phyloP scores from a whole-genome alignment of 331 rosid species.

The Phaseolus coccineus region DNA sequence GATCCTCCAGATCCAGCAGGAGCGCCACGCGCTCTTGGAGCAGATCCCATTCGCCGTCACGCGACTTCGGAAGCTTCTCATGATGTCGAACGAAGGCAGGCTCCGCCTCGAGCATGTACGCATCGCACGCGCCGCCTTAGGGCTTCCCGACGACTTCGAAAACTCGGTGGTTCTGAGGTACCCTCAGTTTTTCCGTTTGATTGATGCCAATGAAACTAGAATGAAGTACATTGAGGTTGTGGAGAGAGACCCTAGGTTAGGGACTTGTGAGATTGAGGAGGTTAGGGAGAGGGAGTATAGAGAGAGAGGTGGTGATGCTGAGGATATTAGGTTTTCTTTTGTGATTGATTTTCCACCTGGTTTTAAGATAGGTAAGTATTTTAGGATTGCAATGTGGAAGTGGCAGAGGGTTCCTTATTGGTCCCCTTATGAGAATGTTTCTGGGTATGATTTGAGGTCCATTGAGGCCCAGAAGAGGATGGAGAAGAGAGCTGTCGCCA shows the following conservation, averaged over 20 bases:
- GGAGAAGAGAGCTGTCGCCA: constrained; percentile 86
- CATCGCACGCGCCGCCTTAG: constrained; percentile 71
- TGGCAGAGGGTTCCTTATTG: constrained; percentile 92
- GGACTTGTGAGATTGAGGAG: constrained; percentile 70
- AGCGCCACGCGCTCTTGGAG: constrained; percentile 57
- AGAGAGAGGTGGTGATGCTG: constrained; percentile 74
- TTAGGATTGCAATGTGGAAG: constrained; percentile 82
- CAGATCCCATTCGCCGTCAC: constrained; percentile 72
- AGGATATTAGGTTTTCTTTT: constrained; percentile 78
- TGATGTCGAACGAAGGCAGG: constrained; percentile 75
- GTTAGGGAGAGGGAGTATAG: constrained; percentile 80
- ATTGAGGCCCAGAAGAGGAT: constrained; percentile 84
- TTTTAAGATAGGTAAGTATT: constrained; percentile 85
- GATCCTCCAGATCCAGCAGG: constrained; percentile 74
- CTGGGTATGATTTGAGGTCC: constrained; percentile 83
- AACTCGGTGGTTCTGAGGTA: constrained; percentile 68
- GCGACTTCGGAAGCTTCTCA: constrained; percentile 72
- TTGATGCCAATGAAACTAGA: constrained; percentile 82
- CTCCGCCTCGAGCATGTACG: constrained; percentile 86
- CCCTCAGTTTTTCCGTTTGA: constrained; percentile 69
- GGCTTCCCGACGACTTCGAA: constrained; percentile 84
- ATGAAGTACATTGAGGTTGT: constrained; percentile 79
- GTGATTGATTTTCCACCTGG: constrained; percentile 84
- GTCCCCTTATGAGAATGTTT: constrained; percentile 87
- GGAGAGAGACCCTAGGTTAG: constrained; percentile 59